Conservation (phyloP, 352 stramenopile genomes). For the Pythium brassicae region DNA sequence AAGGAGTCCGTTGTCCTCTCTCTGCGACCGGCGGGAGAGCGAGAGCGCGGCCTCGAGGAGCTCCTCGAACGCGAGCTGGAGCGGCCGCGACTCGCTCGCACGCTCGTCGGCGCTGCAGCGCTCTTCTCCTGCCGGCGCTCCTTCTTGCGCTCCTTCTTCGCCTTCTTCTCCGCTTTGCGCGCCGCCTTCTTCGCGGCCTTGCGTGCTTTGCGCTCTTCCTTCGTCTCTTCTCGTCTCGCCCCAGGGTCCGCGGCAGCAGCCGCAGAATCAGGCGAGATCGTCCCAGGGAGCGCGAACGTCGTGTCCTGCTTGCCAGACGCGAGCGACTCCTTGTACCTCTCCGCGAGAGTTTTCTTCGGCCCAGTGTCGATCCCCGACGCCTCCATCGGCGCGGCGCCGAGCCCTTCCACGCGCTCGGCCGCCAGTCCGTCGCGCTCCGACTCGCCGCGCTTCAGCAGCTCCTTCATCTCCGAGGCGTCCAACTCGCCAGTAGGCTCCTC, state of each 20-base stretch:
- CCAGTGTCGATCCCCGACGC: constrained; percentile 35
- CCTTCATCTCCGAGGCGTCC: constrained; percentile 79
- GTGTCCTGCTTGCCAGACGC: constrained; percentile 44
- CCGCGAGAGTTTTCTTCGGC: constrained; percentile 61
- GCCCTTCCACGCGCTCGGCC: constrained; percentile 79
- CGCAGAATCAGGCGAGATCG: constrained; percentile 1
- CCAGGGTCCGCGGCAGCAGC: neutral
- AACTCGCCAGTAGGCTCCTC: constrained; percentile 40
- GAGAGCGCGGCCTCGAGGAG: neutral
- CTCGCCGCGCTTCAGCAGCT: constrained; percentile 76
- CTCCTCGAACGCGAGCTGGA: neutral
- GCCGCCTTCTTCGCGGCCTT: constrained; percentile 48
- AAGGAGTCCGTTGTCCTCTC: too few relatives aligned
- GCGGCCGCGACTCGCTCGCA: neutral
- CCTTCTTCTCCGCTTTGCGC: constrained; percentile 57
- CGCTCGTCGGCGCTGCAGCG: neutral
- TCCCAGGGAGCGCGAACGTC: constrained; percentile 62
- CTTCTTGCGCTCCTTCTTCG: constrained; percentile 69
- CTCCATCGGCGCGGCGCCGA: constrained; percentile 67
- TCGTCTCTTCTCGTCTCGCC: constrained; percentile 14
- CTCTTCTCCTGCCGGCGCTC: neutral
- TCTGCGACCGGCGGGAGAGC: neutral
- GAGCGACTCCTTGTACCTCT: constrained; percentile 67
- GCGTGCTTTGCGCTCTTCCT: constrained; percentile 32
- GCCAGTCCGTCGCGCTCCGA: constrained; percentile 64